Conservation (phyloP, 306 rosid genomes). For the Bauhinia variegata region DNA sequence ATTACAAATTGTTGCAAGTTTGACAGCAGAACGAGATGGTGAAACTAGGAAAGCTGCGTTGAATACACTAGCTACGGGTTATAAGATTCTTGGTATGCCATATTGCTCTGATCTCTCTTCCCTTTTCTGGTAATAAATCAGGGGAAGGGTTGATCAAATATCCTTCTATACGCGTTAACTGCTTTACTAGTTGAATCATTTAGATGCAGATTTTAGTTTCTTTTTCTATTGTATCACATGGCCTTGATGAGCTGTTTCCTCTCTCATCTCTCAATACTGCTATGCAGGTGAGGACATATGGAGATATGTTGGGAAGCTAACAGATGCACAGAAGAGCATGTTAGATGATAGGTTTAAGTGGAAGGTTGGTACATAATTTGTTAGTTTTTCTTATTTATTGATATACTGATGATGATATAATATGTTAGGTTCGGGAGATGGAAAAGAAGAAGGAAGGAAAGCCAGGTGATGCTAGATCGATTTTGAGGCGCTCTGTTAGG, state of each 20-base stretch:
- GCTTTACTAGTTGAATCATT: neutral
- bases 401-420: constrained; percentile 24
- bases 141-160: neutral
- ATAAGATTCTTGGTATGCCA: constrained; percentile 93
- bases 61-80: constrained; percentile 92
- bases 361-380: constrained; percentile 62
- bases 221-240: constrained; percentile 9
- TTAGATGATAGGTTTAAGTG: constrained; percentile 95
- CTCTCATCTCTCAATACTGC: neutral
- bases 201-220: constrained; percentile 21
- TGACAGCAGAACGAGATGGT: constrained; percentile 96
- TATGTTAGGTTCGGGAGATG: constrained; percentile 85
- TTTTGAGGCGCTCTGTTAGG: constrained; percentile 85
- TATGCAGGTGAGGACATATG: constrained; percentile 92
- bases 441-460: constrained; percentile 97
- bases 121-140: neutral
- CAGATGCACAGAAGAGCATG: constrained; percentile 99
- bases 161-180: constrained; percentile 22
- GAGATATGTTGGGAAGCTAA: constrained; percentile 93
- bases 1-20: constrained; percentile 91
- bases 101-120: constrained; percentile 8
- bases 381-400: constrained; percentile 7
- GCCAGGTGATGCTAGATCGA: constrained; percentile 97
- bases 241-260: constrained; percentile 23
- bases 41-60: constrained; percentile 96